Conservation (phyloP, 306 rosid species). For the Pueraria montana region DNA sequence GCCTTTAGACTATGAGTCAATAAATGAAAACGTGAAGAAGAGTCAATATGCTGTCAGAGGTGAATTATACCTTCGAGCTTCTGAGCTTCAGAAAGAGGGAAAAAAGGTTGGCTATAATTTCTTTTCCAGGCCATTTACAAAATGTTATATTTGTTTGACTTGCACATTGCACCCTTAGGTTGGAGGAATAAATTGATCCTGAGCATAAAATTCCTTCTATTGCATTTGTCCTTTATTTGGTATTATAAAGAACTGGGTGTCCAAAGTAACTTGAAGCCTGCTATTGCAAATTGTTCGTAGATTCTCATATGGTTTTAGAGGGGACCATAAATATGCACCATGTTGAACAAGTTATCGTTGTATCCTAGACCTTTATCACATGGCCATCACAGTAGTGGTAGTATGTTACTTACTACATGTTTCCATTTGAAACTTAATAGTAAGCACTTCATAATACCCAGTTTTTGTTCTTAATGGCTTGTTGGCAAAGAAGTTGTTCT, state of each 20-base stretch:
- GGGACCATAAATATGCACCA: background rate
- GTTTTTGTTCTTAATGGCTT: slow-evolving; percentile 19
- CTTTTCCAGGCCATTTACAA: slow-evolving; percentile 14
- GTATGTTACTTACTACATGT: slow-evolving; percentile 15
- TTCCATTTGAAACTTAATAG: background rate
- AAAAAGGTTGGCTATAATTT: slow-evolving; percentile 70
- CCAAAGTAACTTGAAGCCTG: slow-evolving; percentile 22
- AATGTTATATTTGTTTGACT: slow-evolving; percentile 32
- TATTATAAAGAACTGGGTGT: background rate
- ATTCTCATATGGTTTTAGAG: slow-evolving; percentile 1
- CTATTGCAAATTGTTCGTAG: slow-evolving; percentile 28
- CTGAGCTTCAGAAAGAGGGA: slow-evolving; percentile 98
- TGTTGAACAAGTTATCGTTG: slow-evolving; percentile 19
- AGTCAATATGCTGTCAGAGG: slow-evolving; percentile 98
- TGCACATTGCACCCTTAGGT: slow-evolving; percentile 8
- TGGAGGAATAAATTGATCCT: slow-evolving; percentile 1
- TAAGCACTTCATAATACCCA: slow-evolving; percentile 9
- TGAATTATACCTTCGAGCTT: slow-evolving; percentile 92
- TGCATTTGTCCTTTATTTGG: background rate
- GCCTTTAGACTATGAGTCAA: slow-evolving; percentile 77
- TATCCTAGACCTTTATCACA: slow-evolving; percentile 11
- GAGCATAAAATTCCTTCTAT: slow-evolving; percentile 27
- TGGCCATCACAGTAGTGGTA: slow-evolving; percentile 23
- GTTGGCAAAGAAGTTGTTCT: background rate
- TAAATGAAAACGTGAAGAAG: slow-evolving; percentile 94